Conservation (phyloP, 306 rosid genomes). For the Vigna mungo region DNA sequence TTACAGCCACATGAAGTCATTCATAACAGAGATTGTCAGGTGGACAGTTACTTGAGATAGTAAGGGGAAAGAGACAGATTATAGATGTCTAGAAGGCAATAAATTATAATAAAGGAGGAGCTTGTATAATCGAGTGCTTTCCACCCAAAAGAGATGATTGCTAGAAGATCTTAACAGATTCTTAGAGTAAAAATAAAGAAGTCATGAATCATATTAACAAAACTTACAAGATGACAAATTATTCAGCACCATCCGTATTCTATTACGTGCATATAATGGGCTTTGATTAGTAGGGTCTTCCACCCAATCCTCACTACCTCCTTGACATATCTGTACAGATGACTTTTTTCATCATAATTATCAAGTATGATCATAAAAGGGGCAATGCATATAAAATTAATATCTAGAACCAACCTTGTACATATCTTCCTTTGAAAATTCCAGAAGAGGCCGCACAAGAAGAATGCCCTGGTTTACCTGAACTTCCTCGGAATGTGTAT, state of each 20-base stretch:
- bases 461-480: conserved; percentile 61
- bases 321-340: conserved; percentile 73
- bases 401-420: conserved; percentile 66
- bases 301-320: conserved; percentile 74
- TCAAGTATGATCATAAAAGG: background rate
- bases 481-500: conserved; percentile 49
- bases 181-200: background rate
- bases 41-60: background rate
- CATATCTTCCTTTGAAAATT: conserved; percentile 87
- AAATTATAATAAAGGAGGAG: background rate
- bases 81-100: background rate
- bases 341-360: conserved; percentile 11
- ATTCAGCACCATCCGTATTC: conserved; percentile 73
- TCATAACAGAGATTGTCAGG: background rate
- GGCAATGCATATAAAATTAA: conserved; percentile 5
- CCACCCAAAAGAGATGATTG: background rate
- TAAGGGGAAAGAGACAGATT: background rate
- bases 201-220: conserved; percentile 26
- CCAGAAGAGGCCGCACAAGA: conserved; percentile 87
- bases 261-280: conserved; percentile 76
- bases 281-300: conserved; percentile 95
- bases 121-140: background rate
- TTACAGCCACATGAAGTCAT: background rate
- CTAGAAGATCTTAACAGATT: conserved; percentile 29
- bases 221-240: conserved; percentile 72